These are phyloP conservation scores for Cruciata laevipes DNA, from an alignment of 257 asterid genomes.

Conservation along the genomic window DNA sequence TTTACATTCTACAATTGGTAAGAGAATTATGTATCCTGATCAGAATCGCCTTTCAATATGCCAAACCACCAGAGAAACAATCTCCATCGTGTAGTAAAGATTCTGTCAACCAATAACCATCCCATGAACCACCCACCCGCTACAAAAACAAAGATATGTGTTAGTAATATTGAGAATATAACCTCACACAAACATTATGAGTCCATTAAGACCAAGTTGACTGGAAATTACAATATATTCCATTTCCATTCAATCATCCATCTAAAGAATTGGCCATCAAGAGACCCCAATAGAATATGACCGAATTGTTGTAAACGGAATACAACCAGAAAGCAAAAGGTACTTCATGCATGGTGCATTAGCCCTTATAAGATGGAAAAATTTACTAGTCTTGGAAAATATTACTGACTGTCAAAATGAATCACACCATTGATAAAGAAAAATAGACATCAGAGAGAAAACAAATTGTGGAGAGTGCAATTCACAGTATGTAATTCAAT, in stretches of 20 bases:
- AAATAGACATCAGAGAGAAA: neutral
- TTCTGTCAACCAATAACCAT: conserved; percentile 94
- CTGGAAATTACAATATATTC: neutral
- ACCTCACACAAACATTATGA: neutral
- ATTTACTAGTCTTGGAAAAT: no score
- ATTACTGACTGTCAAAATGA: neutral
- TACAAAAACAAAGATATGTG: conserved; percentile 16
- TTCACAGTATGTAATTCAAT: neutral
- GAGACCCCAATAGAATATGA: neutral
- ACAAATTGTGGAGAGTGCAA: no score
- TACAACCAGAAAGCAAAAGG: neutral
- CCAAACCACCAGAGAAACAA: conserved; percentile 83
- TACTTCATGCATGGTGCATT: neutral
- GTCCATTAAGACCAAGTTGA: neutral
- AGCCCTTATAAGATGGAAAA: no score
- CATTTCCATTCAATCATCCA: neutral
- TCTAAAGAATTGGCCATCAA: neutral
- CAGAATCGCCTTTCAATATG: conserved; percentile 32
- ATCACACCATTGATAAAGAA: neutral
- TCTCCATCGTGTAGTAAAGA: conserved; percentile 81
- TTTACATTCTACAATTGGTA: neutral
- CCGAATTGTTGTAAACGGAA: neutral
- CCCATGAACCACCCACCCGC: conserved; percentile 97
- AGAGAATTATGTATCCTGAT: neutral
- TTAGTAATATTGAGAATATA: neutral